phyloP scores from a whole-genome alignment of 2,329 filamentous ascomycete species.

The Teratosphaeriaceae sp. region DNA sequence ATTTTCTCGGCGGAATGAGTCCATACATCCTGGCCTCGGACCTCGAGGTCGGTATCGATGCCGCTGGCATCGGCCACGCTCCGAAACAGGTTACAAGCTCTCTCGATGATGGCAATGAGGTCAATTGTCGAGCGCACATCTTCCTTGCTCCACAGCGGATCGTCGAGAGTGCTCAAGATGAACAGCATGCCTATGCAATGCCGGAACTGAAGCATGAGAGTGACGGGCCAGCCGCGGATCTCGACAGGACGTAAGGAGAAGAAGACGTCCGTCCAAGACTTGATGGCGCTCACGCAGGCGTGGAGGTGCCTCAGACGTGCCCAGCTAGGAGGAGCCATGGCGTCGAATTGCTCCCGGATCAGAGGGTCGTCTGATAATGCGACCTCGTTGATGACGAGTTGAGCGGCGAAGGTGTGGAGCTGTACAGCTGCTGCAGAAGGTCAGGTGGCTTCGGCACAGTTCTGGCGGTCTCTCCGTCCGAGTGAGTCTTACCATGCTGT shows the following conservation, averaged over 20 bases:
- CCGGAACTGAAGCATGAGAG: neutral
- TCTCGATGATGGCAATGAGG: neutral
- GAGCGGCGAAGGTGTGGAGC: neutral
- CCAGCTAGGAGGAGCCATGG: neutral
- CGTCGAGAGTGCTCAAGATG: constrained; percentile 1
- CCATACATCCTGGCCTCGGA: neutral
- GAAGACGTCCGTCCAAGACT: neutral
- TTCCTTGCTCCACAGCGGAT: neutral
- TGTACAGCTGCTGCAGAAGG: neutral
- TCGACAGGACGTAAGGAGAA: neutral
- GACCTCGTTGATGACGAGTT: neutral
- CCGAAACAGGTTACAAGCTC: neutral
- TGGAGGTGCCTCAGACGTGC: neutral
- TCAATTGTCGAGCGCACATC: neutral
- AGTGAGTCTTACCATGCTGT: neutral
- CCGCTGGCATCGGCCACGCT: neutral
- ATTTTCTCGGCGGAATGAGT: neutral
- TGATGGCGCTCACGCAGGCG: neutral
- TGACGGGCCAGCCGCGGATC: neutral
- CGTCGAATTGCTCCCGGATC: neutral
- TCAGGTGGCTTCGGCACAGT: too few relatives aligned
- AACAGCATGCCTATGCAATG: constrained; percentile 3
- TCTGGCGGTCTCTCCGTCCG: too few relatives aligned
- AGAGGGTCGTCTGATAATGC: neutral
- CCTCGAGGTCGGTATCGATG: neutral